Evolutionary conservation across 306 rosid genomes (phyloP).

Genomic region (Begonia fuchsioides): DNA sequence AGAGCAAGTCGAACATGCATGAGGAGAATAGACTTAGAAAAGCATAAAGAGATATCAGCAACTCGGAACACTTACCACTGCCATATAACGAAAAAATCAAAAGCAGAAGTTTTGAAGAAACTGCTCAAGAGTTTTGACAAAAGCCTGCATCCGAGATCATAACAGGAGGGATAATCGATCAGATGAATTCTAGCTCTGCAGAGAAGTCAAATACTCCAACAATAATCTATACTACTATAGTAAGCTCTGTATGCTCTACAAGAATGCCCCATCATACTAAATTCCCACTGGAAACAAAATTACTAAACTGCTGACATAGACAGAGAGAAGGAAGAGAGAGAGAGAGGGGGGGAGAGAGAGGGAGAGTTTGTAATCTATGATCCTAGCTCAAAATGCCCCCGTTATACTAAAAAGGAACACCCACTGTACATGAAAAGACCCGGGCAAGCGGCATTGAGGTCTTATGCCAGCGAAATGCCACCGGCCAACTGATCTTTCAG

Average conservation of each 20-base stretch:
- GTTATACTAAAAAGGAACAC: conserved; percentile 28
- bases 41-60: no score
- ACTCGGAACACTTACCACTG: no score
- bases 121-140: no score
- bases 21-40: no score
- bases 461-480: conserved; percentile 13
- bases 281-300: conserved; percentile 21
- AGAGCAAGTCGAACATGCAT: no score
- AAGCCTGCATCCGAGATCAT: no score
- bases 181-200: no score
- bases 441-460: neutral
- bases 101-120: no score
- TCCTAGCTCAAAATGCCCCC: conserved; percentile 37
- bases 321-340: conserved; percentile 11
- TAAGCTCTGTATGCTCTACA: conserved; percentile 27
- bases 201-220: no score
- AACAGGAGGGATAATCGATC: no score
- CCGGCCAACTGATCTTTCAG: neutral
- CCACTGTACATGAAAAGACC: conserved; percentile 30
- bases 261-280: conserved; percentile 34
- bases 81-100: no score
- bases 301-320: conserved; percentile 13
- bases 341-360: conserved; percentile 14
- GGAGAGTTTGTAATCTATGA: conserved; percentile 26
- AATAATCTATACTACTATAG: no score